A percentile compares a stretch with the other conserved stretches of the same genome.
These are phyloP conservation scores for Arthrobotrys musiformis DNA, from an alignment of 2,329 filamentous ascomycete species.

Conservation along the genomic window DNA sequence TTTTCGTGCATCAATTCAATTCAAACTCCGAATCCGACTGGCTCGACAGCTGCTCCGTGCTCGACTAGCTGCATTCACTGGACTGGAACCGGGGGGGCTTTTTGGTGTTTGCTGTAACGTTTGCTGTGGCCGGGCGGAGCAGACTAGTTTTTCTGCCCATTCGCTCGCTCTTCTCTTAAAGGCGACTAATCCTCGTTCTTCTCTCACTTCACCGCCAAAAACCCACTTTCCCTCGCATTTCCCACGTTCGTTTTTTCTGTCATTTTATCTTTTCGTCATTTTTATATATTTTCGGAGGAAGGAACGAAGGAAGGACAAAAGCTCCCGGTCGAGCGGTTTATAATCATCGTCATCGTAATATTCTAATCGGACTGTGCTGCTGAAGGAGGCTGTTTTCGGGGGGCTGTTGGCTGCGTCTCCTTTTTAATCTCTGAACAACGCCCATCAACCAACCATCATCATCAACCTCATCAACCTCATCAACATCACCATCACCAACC, in stretches of 20 bases:
- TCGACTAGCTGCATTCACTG: too few species aligned
- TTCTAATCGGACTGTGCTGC: background rate
- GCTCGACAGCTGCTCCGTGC: background rate
- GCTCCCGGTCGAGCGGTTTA: slow-evolving; percentile 7
- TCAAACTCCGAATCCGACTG: background rate
- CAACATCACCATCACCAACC: background rate
- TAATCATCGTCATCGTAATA: background rate
- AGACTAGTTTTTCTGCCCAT: background rate
- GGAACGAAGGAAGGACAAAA: background rate
- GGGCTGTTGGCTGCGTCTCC: slow-evolving; percentile 1
- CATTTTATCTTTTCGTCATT: background rate
- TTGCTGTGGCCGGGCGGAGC: slow-evolving; percentile 8
- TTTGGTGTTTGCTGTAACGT: background rate
- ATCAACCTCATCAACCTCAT: background rate
- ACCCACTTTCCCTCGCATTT: background rate
- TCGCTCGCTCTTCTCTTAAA: background rate
- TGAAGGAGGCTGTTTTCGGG: background rate
- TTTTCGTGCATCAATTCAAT: background rate
- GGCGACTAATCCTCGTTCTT: background rate
- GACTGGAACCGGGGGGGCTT: slow-evolving; percentile 6
- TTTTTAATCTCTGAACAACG: slow-evolving; percentile 26
- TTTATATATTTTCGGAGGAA: background rate
- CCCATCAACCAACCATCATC: background rate
- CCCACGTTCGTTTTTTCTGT: slow-evolving; percentile 32
- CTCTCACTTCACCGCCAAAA: background rate